phyloP scores from a whole-genome alignment of 208 protist genomes.

The Balamuthia mandrillaris region DNA sequence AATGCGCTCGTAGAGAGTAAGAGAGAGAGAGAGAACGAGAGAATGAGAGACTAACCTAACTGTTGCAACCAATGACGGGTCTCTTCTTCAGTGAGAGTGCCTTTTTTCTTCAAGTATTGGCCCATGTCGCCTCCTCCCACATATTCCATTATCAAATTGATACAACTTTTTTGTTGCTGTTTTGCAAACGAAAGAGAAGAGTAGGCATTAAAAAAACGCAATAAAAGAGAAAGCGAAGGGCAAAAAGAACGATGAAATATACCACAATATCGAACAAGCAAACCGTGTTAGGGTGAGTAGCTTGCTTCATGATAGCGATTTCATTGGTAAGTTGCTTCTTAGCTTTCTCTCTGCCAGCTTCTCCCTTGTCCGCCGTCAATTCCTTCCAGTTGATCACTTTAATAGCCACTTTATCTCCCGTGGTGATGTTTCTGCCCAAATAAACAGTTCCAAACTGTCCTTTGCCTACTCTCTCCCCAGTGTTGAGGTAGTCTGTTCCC shows the following conservation, averaged over 20 bases:
- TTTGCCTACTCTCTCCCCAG: constrained; percentile 5
- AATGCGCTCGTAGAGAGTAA: no score
- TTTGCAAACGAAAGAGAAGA: not conserved
- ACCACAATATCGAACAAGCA: constrained; percentile 9
- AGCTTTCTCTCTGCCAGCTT: not conserved
- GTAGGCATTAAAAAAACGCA: not conserved
- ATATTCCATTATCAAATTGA: not conserved
- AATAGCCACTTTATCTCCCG: not conserved
- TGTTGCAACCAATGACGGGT: not conserved
- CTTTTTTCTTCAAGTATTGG: not conserved
- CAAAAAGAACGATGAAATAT: not conserved
- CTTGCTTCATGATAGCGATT: constrained; percentile 31
- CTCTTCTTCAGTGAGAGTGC: not conserved
- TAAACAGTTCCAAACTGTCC: constrained; percentile 9
- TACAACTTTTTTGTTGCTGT: not conserved
- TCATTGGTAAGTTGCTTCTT: not conserved
- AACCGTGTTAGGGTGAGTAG: not conserved
- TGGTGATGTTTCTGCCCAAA: not conserved
- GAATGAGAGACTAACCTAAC: no score
- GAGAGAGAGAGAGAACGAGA: no score
- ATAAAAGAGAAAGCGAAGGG: not conserved
- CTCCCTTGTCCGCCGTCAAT: not conserved
- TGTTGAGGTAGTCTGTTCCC: constrained; percentile 14
- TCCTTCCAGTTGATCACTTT: not conserved
- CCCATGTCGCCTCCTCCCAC: not conserved